Evolutionary conservation across 1,139 yeast genomes (phyloP).

Genomic region (Yamadazyma triangularis): DNA sequence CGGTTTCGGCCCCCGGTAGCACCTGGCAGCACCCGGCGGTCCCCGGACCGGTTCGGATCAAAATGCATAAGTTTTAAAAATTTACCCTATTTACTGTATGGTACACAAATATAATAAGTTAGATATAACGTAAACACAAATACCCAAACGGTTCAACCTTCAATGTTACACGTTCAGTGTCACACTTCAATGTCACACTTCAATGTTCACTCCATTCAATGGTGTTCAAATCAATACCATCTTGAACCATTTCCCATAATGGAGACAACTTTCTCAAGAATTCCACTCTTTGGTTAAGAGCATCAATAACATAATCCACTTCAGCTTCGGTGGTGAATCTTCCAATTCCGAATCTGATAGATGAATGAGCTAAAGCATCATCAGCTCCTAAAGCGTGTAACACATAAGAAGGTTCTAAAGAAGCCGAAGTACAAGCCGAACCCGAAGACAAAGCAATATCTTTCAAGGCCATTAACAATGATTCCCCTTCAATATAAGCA

Average conservation of each 20-base stretch:
- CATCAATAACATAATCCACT: conserved; percentile 85
- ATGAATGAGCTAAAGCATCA: conserved; percentile 96
- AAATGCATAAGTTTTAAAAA: no score
- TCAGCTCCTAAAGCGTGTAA: conserved; percentile 96
- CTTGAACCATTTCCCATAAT: conserved; percentile 99
- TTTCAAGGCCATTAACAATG: conserved; percentile 92
- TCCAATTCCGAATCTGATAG: conserved; percentile 95
- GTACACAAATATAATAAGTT: no score
- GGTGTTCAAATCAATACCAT: conserved; percentile 88
- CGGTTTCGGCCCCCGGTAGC: no score
- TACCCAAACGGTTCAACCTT: no score
- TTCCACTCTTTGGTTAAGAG: conserved; percentile 84
- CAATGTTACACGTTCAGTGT: neutral
- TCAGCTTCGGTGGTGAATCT: conserved; percentile 96
- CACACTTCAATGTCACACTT: conserved; percentile 2
- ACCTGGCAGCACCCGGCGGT: no score
- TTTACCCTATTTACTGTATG: no score
- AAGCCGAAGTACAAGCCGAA: conserved; percentile 98
- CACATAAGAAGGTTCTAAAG: conserved; percentile 95
- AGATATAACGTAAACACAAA: no score
- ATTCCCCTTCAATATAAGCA: conserved; percentile 98
- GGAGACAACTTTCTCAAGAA: conserved; percentile 93
- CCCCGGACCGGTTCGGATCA: no score
- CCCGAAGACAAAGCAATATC: conserved; percentile 96
- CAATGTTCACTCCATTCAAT: conserved; percentile 98